Evolutionary conservation across 1,139 yeast species (phyloP), one percentile per base, ranked within the genome.

Genomic region (Geotrichum restrictum): DNA sequence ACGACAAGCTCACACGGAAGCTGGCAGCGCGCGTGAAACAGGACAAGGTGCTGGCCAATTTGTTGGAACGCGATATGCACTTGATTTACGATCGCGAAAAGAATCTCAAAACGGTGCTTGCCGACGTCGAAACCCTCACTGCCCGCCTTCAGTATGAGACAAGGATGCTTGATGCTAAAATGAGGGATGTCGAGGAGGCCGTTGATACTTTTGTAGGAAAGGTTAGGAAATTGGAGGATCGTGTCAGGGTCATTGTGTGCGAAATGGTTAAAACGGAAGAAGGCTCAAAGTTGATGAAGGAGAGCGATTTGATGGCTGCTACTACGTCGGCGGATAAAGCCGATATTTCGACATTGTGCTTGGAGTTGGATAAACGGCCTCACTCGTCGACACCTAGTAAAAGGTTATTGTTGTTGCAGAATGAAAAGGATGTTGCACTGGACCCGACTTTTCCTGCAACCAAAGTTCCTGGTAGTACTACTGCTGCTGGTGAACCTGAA

Each of bases 81-180:
- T 65, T 71, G 68, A 54, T 72, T 70, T 59, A 40, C 60, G 69
- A 58, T 64, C 66, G 50, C 63, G 56, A 69, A 66, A 56, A 65
- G 63, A 47, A 65, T 60, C 58, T 84, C 45, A 70, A 75, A 48
- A 71, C 69, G 45, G 84, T 80, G 57, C 71, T 85, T 57, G 72
- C 73, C 38, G 91, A 85, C 55, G 75, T 88, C 44, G 81, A 82
- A 36, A 81, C 87, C 1, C 74, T 85, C 41, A 81, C 86, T 33
- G 93, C 95, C 22, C 75, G 95, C 57, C 72, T 93, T 54, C 79
- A 82, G 52, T 93, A 91, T 66, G 96, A 93, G 64, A 76, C 88
- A 24, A 72, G 95, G 53, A 76, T 88, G 49, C 75, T 93, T 21
- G 78, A 78, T 40, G 82, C 83, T 52, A 81, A 93, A 61, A 78